phyloP scores from a whole-genome alignment of 768 basidiomycete species.

The Dentipellis fragilis region DNA sequence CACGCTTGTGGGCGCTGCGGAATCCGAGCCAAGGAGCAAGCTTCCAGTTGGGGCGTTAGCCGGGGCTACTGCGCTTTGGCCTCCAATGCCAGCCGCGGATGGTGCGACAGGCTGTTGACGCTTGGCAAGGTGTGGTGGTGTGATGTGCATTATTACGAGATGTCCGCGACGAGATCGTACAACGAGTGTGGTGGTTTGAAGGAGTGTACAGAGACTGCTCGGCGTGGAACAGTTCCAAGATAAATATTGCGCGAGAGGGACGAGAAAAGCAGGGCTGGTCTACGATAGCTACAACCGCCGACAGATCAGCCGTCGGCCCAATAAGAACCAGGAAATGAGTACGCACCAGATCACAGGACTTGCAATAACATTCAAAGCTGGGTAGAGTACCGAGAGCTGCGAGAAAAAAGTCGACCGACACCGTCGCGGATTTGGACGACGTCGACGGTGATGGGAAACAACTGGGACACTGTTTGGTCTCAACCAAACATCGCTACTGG shows the following conservation, averaged over 20 bases:
- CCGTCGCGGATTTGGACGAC: not conserved
- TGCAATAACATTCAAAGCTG: not conserved
- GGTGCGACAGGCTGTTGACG: constrained; percentile 2
- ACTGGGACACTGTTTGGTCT: not conserved
- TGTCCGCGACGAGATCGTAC: not conserved
- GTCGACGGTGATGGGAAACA: not conserved
- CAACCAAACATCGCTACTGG: not conserved
- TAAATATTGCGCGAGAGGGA: not conserved
- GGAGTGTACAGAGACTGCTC: constrained; percentile 2
- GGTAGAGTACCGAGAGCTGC: not conserved
- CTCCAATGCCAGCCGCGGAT: not conserved
- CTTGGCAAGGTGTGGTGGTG: not conserved
- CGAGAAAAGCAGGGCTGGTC: not conserved
- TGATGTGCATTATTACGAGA: constrained; percentile 3
- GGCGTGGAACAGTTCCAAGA: not conserved
- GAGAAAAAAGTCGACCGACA: not conserved
- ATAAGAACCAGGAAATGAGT: not conserved
- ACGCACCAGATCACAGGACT: not conserved
- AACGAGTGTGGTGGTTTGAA: constrained; percentile 3
- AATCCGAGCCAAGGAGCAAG: constrained; percentile 1
- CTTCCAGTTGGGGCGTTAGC: not conserved
- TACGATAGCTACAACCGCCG: not conserved
- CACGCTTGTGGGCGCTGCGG: not conserved
- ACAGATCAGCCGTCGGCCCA: not conserved
- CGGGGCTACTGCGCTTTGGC: not conserved